Conservation (phyloP, 2,329 filamentous ascomycete genomes). For the Trichoderma afroharzianum region DNA sequence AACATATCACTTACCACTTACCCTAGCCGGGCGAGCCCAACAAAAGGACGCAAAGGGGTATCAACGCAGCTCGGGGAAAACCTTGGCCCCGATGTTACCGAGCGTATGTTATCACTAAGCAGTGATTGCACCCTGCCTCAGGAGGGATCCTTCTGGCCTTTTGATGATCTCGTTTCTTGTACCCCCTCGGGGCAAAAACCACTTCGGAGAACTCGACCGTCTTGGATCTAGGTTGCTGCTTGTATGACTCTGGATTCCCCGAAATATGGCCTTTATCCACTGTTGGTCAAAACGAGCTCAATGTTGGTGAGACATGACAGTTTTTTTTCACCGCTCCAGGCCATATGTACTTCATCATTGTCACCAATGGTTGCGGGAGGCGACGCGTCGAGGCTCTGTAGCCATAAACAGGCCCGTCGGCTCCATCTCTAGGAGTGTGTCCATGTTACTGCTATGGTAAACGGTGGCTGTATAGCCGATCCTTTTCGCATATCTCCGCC, state of each 20-base stretch:
- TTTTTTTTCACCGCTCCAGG: neutral
- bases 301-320: conserved; percentile 3
- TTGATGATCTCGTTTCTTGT: neutral
- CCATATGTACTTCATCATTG: neutral
- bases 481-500: neutral
- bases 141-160: neutral
- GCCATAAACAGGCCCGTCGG: neutral
- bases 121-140: neutral
- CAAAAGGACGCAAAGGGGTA: neutral
- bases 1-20: neutral
- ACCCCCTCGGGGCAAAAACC: neutral
- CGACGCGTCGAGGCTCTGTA: neutral
- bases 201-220: neutral
- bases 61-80: neutral
- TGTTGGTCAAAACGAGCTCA: neutral
- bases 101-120: neutral
- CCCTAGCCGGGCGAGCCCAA: neutral
- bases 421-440: neutral
- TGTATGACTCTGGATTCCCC: neutral
- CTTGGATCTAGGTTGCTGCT: neutral
- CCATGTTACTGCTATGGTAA: neutral
- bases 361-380: neutral
- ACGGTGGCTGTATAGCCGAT: neutral
- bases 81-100: neutral
- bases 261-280: neutral